A percentile compares a stretch with the other conserved stretches of the same genome.
Evolutionary conservation across 495 filamentous ascomycete species (phyloP).

Genomic region (Neurospora terricola): DNA sequence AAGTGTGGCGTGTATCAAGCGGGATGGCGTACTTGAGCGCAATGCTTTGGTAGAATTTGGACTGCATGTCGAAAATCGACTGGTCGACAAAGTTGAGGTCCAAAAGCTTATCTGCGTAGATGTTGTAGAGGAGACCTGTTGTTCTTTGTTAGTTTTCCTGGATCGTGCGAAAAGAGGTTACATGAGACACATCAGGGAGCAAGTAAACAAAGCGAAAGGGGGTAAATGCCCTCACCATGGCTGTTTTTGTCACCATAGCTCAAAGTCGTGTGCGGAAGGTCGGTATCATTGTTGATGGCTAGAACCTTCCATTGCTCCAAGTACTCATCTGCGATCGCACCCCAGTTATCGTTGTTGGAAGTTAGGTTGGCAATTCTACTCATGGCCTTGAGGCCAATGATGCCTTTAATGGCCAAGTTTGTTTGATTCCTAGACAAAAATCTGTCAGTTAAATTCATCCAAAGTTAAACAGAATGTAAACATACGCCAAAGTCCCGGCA

Average conservation of each 20-base stretch:
- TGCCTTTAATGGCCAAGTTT: constrained; percentile 88
- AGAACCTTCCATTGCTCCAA: constrained; percentile 65
- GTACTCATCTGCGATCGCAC: constrained; percentile 60
- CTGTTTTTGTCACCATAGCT: constrained; percentile 32
- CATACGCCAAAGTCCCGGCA: constrained; percentile 61
- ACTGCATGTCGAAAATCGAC: constrained; percentile 70
- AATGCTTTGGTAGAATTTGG: constrained; percentile 67
- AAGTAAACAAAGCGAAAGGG: not conserved
- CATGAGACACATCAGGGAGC: not conserved
- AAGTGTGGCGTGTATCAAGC: constrained; percentile 73
- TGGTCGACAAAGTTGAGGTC: constrained; percentile 59
- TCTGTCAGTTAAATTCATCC: not conserved
- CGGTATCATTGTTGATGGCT: constrained; percentile 60
- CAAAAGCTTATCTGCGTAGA: constrained; percentile 71
- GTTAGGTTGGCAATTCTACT: constrained; percentile 59
- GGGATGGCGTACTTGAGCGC: constrained; percentile 67
- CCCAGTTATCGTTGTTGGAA: constrained; percentile 50
- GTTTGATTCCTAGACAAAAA: constrained; percentile 56
- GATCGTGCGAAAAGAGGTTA: not conserved
- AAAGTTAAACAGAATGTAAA: not conserved
- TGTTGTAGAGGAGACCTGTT: constrained; percentile 69
- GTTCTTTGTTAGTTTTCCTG: constrained; percentile 52
- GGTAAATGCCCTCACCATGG: constrained; percentile 18
- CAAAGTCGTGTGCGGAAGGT: constrained; percentile 64
- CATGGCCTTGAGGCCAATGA: constrained; percentile 93